Base-by-base conservation (phyloP, 202 grass and related monocot species). In the Elaeis oleifera region DNA sequence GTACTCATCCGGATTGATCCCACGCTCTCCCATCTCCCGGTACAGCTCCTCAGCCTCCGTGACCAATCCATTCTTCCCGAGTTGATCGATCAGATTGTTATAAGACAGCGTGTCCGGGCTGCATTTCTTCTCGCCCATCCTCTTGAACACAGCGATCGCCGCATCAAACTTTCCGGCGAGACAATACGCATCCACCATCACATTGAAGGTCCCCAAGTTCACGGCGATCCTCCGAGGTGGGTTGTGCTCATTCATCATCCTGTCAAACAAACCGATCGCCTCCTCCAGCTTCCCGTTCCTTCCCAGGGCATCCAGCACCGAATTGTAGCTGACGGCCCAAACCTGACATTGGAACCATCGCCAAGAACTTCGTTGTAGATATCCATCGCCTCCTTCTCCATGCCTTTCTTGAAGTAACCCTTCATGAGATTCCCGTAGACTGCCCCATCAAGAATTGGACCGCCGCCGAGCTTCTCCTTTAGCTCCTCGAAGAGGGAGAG, bases 371-470 rank as follows among this genome's bases (percentile, higher is more conserved):
- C 78, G 5, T 49, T 6, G 58, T 80, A 82, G 56, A 79, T 84
- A n/a, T 75, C 78, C 80, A 90, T 95, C 0, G 86, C 86, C 55
- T 84, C 82, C 20, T 87, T 79, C 61, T 82, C 83, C 83, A 80
- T 84, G 53, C 80, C 80, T 62, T 64, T 78, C 17, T 79, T 73
- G 72, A 95, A 87, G 65, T 90, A 90, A 1, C 77, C 83, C 39
- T 87, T 90, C 80, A 95, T 87, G 32, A 90, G 81, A 74, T 75
- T 87, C 24, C 90, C 90, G 14, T 89, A 95, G 19, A 90, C 62
- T 3, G 82, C 76, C 19, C 83, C 78, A 73, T 87, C 83, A 31
- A 74, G 60, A 49, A 84, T 73, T 7, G 26, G 64, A 28, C 77
- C 69, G 3, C 80, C 59, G 0, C 86, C 86, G 26, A 95, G 19